Percentiles rank a stretch among this genome's conserved stretches.
Conservation (phyloP, 768 basidiomycete species). For the Candolleomyces eurysporus region DNA sequence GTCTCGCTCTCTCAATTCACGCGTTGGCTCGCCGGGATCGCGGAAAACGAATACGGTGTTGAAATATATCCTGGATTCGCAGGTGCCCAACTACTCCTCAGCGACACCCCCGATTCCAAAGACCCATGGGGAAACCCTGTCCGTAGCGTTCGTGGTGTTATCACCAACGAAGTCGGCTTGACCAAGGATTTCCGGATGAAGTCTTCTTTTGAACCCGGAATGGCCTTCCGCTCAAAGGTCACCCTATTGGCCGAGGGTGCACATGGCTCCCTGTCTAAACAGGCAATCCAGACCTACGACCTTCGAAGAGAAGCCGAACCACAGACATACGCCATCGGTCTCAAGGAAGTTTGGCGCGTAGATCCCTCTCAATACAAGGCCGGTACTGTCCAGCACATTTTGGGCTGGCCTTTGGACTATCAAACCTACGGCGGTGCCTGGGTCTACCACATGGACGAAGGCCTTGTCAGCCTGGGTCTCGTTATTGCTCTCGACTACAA, state of each 20-base stretch:
- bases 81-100: constrained; percentile 78
- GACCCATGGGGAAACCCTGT: constrained; percentile 43
- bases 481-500: constrained; percentile 94
- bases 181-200: constrained; percentile 75
- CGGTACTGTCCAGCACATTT: constrained; percentile 85
- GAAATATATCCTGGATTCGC: constrained; percentile 98
- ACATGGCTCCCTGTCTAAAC: constrained; percentile 87
- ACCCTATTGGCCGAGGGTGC: constrained; percentile 94
- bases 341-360: constrained; percentile 98
- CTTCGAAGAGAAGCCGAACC: constrained; percentile 70
- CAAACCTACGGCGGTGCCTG: constrained; percentile 91
- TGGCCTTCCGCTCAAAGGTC: constrained; percentile 91
- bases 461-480: constrained; percentile 85
- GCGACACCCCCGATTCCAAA: constrained; percentile 43
- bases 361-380: constrained; percentile 59
- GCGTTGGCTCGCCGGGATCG: constrained; percentile 84
- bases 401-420: constrained; percentile 89
- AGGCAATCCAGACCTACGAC: constrained; percentile 69
- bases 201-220: constrained; percentile 90
- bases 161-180: constrained; percentile 93
- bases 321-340: constrained; percentile 93
- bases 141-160: constrained; percentile 68
- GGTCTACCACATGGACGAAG: constrained; percentile 94
- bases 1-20: constrained; percentile 86
- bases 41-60: constrained; percentile 76